phyloP scores from a whole-genome alignment of 2,329 filamentous ascomycete species.

The Helminthosporium solani region DNA sequence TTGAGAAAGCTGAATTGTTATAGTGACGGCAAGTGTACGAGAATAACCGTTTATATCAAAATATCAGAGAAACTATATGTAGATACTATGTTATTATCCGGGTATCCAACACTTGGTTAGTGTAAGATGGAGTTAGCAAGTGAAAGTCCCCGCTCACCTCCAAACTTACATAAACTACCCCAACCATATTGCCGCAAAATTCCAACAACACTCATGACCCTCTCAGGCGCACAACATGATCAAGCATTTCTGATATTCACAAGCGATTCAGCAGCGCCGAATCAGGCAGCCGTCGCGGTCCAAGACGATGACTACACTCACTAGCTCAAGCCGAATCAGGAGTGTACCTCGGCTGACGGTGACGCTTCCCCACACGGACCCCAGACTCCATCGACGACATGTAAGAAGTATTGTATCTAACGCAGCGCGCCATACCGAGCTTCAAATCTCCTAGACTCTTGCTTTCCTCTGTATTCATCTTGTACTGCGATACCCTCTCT shows the following conservation, averaged over 20 bases:
- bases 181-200: neutral
- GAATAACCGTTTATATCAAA: no score
- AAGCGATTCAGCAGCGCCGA: slow-evolving; percentile 17
- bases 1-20: no score
- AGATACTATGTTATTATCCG: neutral
- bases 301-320: slow-evolving; percentile 1
- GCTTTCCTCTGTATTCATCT: slow-evolving; percentile 5
- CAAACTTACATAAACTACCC: no score
- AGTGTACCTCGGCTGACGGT: slow-evolving; percentile 29
- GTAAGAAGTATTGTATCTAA: no score
- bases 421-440: slow-evolving; percentile 11
- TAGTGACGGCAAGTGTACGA: no score
- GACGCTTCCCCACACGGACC: slow-evolving; percentile 26
- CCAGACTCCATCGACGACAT: slow-evolving; percentile 13
- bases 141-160: neutral
- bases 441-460: neutral
- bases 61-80: neutral
- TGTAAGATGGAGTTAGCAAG: neutral
- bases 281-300: slow-evolving; percentile 6
- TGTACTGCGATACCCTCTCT: neutral
- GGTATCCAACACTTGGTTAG: neutral
- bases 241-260: neutral
- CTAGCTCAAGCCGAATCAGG: slow-evolving; percentile 17
- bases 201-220: neutral
- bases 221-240: neutral